Conservation (phyloP, 306 rosid genomes). For the Urtica urens region DNA sequence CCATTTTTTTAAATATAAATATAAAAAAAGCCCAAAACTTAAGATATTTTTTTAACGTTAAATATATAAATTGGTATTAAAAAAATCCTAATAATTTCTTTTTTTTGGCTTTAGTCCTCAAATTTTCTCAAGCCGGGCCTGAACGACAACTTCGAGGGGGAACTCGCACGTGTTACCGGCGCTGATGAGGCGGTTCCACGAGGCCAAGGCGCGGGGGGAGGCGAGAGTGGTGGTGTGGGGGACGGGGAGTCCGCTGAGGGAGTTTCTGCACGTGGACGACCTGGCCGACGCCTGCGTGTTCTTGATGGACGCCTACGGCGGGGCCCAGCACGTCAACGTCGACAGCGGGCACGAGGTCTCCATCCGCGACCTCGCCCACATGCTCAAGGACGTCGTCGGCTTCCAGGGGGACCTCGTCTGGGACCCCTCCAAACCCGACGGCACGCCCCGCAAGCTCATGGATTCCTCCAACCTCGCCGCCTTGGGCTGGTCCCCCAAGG, state of each 20-base stretch:
- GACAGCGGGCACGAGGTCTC: slow-evolving; percentile 93
- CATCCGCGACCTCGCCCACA: slow-evolving; percentile 75
- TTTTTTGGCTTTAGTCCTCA: too few relatives aligned
- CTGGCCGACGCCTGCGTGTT: slow-evolving; percentile 69
- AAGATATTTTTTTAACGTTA: too few relatives aligned
- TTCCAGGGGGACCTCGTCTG: slow-evolving; percentile 81
- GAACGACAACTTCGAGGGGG: slow-evolving; percentile 75
- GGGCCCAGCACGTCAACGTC: slow-evolving; percentile 65
- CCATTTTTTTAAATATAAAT: too few relatives aligned
- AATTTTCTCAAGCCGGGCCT: too few relatives aligned
- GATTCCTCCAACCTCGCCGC: slow-evolving; percentile 70
- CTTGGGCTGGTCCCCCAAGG: slow-evolving; percentile 73
- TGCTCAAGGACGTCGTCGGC: slow-evolving; percentile 86
- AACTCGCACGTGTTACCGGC: slow-evolving; percentile 91
- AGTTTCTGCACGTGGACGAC: slow-evolving; percentile 89
- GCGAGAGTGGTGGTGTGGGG: slow-evolving; percentile 99
- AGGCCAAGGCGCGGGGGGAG: slow-evolving; percentile 60
- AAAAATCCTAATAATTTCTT: too few relatives aligned
- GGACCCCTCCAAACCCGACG: slow-evolving; percentile 86
- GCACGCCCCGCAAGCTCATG: slow-evolving; percentile 95
- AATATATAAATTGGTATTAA: too few relatives aligned
- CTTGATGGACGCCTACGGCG: slow-evolving; percentile 68
- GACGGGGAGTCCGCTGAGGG: slow-evolving; percentile 82
- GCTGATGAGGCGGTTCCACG: slow-evolving; percentile 86
- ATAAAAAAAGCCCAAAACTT: too few relatives aligned